Evolutionary conservation across 441 rosid species (phyloP), one percentile per base, ranked within the genome.

Genomic region (Capsella rubella): DNA sequence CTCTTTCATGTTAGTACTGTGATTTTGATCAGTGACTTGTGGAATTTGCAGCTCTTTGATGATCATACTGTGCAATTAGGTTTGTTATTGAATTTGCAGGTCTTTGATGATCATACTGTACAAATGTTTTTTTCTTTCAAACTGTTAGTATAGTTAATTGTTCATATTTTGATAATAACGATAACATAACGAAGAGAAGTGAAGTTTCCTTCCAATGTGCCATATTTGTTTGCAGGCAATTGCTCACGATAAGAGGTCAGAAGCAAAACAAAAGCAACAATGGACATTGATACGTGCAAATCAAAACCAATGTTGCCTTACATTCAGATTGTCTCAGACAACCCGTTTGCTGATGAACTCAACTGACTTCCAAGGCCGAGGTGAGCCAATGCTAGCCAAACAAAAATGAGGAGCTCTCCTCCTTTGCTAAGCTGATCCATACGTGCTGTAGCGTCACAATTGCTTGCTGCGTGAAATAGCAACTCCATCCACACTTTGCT

Each of bases 401-500:
- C 67, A 12, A 49, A 70, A 55, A 47, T 15, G 27, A 70, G 4
- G 11, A 67, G 28, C 67, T 70, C 67, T n/a, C 67, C 67, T n/a
- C 74, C 74, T 70, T 42, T 21, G 49, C 65, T 58, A 4, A 70
- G 74, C 15, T 8, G 67, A 39, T 59, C 64, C 49, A 70, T 50
- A 51, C 65, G 65, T 3, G 49, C 43, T 3, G 57, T 35, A n/a
- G 21, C 64, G 21, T 56, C 64, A 4, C 25, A 31, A 1, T 69
- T 12, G 5, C 31, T 12, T 6, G 65, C 56, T 43, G 73, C 52
- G 6, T 34, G 14, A n/a, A 18, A 59, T 0, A 70, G 40, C 7
- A 69, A 56, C 54, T 56, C 73, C 53, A 60, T 8, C 74, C 74
- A 70, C 47, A 59, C 67, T 37, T 39, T 2, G 67, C 74, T 70